Base-by-base conservation (phyloP, 768 basidiomycete species). In the Trametes cubensis region DNA sequence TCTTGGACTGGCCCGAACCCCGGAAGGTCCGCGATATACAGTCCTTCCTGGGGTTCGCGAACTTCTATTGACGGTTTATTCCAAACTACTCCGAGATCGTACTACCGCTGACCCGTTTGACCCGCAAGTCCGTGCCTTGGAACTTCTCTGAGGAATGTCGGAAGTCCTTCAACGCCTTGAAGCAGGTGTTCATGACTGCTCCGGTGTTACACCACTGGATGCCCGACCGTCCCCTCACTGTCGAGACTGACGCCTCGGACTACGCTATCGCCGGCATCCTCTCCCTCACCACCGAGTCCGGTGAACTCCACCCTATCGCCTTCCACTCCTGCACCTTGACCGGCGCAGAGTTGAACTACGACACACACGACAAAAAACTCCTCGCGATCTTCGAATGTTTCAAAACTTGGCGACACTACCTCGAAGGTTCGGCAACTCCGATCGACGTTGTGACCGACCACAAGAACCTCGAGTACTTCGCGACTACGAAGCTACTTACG, bases 341-440 rank as follows among this genome's bases (percentile, higher is more conserved):
- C 25, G 42, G 67, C 0, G 67, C 78, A 0, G 77, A 86, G 66
- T 30, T 69, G 1, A 85, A 84, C 66, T 84, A 85, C 61, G 71
- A 80, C n/a, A 77, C 81, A n/a, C 75, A 83, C 60, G 77, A 86
- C 61, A 79, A 80, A 63, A 83, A 85, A 71, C 69, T 84, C 17
- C 72, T 84, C 0, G 80, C 79, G 1, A 75, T 85, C 44, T 69
- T 83, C 6, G 66, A 72, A 3, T 65, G 71, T 0, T 73, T 78
- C 53, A 39, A 54, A 11, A 38, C 66, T 7, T 74, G 69, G 65
- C 58, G 69, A 0, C 59, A 65, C 28, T 75, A 63, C 34, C 66
- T 76, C 26, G 55, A 66, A 15, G 67, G 70, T 8, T 47, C 67
- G 4, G 15, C 7, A 14, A n/a, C 26, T 7, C 62, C 61, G 6